Base-by-base conservation (phyloP, 116 monocot species). In the Zostera marina region DNA sequence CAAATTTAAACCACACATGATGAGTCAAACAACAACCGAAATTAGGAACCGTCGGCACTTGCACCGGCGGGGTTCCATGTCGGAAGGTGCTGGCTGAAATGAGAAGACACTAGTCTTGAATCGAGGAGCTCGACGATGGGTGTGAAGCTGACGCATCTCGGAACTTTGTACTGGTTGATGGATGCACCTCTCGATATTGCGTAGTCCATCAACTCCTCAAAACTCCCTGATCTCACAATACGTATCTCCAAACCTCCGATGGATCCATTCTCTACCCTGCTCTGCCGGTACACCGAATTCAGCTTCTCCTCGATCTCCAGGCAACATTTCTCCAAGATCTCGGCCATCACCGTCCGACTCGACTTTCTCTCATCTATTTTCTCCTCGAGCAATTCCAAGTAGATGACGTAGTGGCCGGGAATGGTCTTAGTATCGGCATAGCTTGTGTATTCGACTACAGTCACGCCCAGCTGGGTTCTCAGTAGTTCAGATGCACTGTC, bases 101-200 rank as follows among this genome's bases (percentile, higher is more conserved):
- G 66, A 39, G 40, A 22, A 7, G 72, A 62, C 6, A 66, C 20
- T 15, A 75, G 60, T 40, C 61, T 52, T 48, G 80, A 75, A 41
- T 80, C 66, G 5, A 80, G 69, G 46, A 80, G 62, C 58, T 76
- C 68, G 42, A 77, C 6, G 22, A 64, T 47, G 0, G 70, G 52
- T 3, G 51, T 43, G 40, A 56, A 47, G 13, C 21, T 67, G 11
- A 77, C 59, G 58, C 82, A 78, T 1, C 78, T 54, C 0, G 81
- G 81, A 5, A 73, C 69, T 64, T 81, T 81, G 53, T 81, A 81
- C 67, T 81, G 81, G 54, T 68, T 66, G 17, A 81, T 73, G 11
- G 81, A 71, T 0, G 68, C 77, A 0, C 81, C 81, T 3, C 57
- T 41, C 3, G 68, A 53, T 8, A 81, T 65, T 16, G 74, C 70